phyloP scores from a whole-genome alignment of 306 rosid genomes.

The Pterocarpus santalinus region DNA sequence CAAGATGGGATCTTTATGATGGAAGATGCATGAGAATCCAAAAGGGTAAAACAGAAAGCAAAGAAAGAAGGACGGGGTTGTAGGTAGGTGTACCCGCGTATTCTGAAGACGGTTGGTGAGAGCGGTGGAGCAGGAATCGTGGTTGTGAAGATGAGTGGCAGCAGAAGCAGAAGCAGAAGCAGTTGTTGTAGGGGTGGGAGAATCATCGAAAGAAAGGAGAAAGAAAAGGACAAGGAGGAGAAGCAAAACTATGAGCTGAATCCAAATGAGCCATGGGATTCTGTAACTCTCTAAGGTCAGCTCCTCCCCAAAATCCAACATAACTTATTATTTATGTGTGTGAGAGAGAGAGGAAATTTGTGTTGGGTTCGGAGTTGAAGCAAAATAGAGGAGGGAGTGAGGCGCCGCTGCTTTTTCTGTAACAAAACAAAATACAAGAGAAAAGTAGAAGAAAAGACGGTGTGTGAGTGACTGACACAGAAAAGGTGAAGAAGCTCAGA shows the following conservation, averaged over 20 bases:
- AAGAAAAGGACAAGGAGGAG: constrained; percentile 67
- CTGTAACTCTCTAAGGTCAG: constrained; percentile 54
- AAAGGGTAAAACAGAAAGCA: neutral
- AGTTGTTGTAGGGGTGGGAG: neutral
- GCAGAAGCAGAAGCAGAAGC: constrained; percentile 38
- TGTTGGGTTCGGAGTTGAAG: neutral
- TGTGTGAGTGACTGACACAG: neutral
- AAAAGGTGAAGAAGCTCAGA: neutral
- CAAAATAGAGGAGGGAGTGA: neutral
- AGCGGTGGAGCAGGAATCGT: constrained; percentile 25
- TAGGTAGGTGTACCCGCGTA: constrained; percentile 57
- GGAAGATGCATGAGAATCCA: neutral
- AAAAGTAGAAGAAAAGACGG: no score
- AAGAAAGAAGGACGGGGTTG: neutral
- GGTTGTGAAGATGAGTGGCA: constrained; percentile 40
- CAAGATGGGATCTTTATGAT: neutral
- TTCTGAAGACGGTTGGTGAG: constrained; percentile 49
- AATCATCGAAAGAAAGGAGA: neutral
- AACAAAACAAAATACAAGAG: no score
- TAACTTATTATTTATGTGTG: constrained; percentile 6
- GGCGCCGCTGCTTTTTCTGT: no score
- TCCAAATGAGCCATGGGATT: constrained; percentile 83
- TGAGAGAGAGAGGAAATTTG: neutral
- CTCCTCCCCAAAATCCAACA: constrained; percentile 82
- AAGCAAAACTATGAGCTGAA: constrained; percentile 68